Evolutionary conservation across 2,329 filamentous ascomycete genomes (phyloP).

Genomic region (Hypoxylon sp.): DNA sequence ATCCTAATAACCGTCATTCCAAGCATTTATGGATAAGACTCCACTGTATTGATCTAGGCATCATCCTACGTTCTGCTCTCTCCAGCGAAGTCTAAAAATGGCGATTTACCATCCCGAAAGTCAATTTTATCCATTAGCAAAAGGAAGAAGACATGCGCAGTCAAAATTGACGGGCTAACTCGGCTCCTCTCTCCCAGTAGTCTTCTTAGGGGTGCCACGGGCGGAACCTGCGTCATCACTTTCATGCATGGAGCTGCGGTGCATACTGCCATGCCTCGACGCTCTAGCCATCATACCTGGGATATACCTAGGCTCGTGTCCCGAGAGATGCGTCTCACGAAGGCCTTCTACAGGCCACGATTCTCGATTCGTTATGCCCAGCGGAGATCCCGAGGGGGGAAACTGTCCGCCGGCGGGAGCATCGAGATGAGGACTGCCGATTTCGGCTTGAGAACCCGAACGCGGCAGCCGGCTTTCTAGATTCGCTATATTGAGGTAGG

Average conservation of each 20-base stretch:
- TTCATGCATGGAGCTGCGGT: slow-evolving; percentile 59
- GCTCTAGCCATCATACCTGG: slow-evolving; percentile 76
- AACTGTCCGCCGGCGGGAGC: slow-evolving; percentile 29
- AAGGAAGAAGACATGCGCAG: background rate
- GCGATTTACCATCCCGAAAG: background rate
- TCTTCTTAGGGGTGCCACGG: slow-evolving; percentile 43
- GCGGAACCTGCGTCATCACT: slow-evolving; percentile 53
- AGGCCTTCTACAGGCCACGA: slow-evolving; percentile 58
- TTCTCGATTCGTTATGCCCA: slow-evolving; percentile 52
- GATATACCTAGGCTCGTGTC: slow-evolving; percentile 77
- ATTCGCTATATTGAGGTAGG: slow-evolving; percentile 41
- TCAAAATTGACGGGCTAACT: slow-evolving; percentile 6
- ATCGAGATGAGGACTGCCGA: slow-evolving; percentile 35
- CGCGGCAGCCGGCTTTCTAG: slow-evolving; percentile 27
- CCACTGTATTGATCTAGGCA: background rate
- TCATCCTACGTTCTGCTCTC: background rate
- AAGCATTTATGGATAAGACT: background rate
- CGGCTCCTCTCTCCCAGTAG: slow-evolving; percentile 44
- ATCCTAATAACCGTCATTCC: background rate
- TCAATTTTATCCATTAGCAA: background rate
- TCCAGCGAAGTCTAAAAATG: background rate
- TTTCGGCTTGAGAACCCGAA: slow-evolving; percentile 41
- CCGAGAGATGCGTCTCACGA: slow-evolving; percentile 66
- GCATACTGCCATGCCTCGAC: slow-evolving; percentile 61
- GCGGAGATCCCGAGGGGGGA: slow-evolving; percentile 40